Conservation (phyloP, 768 basidiomycete genomes). For the Suillus americanus region DNA sequence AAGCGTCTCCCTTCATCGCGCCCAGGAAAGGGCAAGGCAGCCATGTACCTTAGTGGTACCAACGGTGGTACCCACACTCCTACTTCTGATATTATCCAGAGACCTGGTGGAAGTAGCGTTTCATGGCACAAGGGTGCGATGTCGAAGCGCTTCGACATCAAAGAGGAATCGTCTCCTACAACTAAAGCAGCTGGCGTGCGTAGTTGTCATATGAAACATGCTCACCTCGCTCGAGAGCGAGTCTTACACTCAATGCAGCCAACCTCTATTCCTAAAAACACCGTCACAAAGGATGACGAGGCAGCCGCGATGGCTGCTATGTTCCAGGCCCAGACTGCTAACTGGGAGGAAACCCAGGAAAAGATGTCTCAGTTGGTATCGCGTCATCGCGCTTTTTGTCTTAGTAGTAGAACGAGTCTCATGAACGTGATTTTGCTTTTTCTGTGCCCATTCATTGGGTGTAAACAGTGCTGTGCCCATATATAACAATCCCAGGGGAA, state of each 20-base stretch:
- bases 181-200: slow-evolving; percentile 31
- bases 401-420: slow-evolving; percentile 71
- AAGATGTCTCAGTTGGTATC: slow-evolving; percentile 98
- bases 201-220: slow-evolving; percentile 27
- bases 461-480: slow-evolving; percentile 63
- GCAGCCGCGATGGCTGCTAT: slow-evolving; percentile 97
- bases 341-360: slow-evolving; percentile 99
- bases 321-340: slow-evolving; percentile 90
- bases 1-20: slow-evolving; percentile 84
- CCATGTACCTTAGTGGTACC: slow-evolving; percentile 66
- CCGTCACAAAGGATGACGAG: slow-evolving; percentile 71
- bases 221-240: slow-evolving; percentile 22
- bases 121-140: slow-evolving; percentile 72
- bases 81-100: slow-evolving; percentile 47
- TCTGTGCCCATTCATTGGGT: slow-evolving; percentile 23
- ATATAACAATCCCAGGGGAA: slow-evolving; percentile 65
- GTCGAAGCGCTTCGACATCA: slow-evolving; percentile 89
- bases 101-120: slow-evolving; percentile 36
- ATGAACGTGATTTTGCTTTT: slow-evolving; percentile 58
- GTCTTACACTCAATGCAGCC: slow-evolving; percentile 32
- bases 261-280: slow-evolving; percentile 40
- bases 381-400: slow-evolving; percentile 53
- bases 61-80: slow-evolving; percentile 39
- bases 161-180: slow-evolving; percentile 53
- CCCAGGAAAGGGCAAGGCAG: slow-evolving; percentile 81